Evolutionary conservation across 345 rosid genomes (phyloP), one percentile per base, ranked within the genome.

Genomic region (Isatis tinctoria): DNA sequence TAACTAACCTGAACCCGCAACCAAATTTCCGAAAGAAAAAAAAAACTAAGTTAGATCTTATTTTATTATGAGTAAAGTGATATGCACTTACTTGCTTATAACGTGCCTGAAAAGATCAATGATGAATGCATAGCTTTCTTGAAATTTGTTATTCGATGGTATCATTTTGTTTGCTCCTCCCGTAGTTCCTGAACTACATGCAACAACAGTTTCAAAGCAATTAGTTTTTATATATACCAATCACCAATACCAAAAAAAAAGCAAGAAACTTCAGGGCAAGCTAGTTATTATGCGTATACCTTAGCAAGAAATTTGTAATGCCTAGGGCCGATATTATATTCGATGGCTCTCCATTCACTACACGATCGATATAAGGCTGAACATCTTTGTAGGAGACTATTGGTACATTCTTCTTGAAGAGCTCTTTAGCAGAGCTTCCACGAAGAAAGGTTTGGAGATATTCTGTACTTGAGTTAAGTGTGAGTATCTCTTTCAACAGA

Each of bases 171-270:
- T 86, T 49, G 76, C 80, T 33, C 95, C 90, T 18, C 88, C 92
- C 1, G 95, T 87, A 35, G 88, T 87, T 18, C 92, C 88, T 2
- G 90, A 79, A 83, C 96, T 89, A 81, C 69, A n/a, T n/a, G n/a
- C n/a, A 78, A 18, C 35, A 83, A 51, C 53, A 48, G 13, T 4
- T 48, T 47, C 53, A 48, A 45, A 48, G 27, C 27, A 18, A 1
- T 6, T 33, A 33, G 9, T 33, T 33, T 33, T 7, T 33, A 7
- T 33, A 33, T 7, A 20, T 2, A 22, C 24, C 27, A 2, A 48
- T 9, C 13, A 48, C 27, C 53, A 10, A 48, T 48, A 20, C 27
- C 27, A 30, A 18, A 10, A 48, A 48, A 48, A 48, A 18, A 9
- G 1, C 8, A 18, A 18, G 5, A 48, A 18, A 48, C 10, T 8